phyloP scores from a whole-genome alignment of 306 rosid genomes.

The Amphicarpaea edgeworthii region DNA sequence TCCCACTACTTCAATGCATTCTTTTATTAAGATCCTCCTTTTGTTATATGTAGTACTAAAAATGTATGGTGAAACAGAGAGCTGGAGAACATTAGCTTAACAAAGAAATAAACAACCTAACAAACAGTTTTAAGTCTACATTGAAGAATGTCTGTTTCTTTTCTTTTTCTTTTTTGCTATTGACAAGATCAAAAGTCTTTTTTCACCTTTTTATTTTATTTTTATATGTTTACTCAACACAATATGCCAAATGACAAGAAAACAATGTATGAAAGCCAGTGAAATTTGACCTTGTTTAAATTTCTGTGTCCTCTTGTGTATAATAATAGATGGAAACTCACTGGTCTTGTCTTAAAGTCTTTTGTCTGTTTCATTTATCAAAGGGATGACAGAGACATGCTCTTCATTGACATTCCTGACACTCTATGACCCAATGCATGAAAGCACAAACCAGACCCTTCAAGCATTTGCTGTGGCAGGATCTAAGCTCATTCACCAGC shows the following conservation, averaged over 20 bases:
- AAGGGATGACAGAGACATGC: slow-evolving; percentile 94
- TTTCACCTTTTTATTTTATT: background rate
- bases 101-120: background rate
- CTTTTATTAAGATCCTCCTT: background rate
- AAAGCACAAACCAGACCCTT: slow-evolving; percentile 39
- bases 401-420: slow-evolving; percentile 83
- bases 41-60: background rate
- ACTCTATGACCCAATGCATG: slow-evolving; percentile 59
- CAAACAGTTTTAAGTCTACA: background rate
- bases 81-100: slow-evolving; percentile 5
- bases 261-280: background rate
- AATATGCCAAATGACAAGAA: slow-evolving; percentile 13
- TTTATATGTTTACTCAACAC: background rate
- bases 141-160: background rate
- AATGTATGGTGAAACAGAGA: background rate
- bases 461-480: slow-evolving; percentile 38
- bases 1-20: background rate
- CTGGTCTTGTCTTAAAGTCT: slow-evolving; percentile 30
- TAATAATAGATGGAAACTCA: slow-evolving; percentile 19
- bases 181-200: slow-evolving; percentile 13
- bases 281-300: slow-evolving; percentile 1
- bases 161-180: background rate
- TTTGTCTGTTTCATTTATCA: slow-evolving; percentile 40
- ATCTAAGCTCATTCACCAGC: slow-evolving; percentile 46
- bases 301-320: slow-evolving; percentile 13